Percentiles rank a stretch among this genome's conserved stretches.
These are phyloP conservation scores for Kalanchoe fedtschenkoi DNA, from an alignment of 164 flowering plant genomes.

Conservation along the genomic window DNA sequence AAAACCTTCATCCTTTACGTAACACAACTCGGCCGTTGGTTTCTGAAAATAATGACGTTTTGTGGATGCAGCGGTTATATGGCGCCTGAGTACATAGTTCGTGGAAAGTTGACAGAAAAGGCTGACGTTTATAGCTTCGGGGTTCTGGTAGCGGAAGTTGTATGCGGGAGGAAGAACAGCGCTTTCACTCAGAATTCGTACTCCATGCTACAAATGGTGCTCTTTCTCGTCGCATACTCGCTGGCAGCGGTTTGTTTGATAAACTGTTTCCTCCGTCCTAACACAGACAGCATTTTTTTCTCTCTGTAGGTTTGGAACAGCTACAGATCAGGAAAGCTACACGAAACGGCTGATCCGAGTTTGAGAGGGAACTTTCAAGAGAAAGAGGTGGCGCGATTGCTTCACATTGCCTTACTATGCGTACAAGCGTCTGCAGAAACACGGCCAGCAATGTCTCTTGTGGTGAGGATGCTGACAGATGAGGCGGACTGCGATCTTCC, in stretches of 20 bases:
- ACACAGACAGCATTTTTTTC: not conserved
- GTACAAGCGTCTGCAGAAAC: conserved; percentile 62
- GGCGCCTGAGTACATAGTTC: conserved; percentile 60
- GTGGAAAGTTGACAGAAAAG: conserved; percentile 59
- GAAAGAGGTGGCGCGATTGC: conserved; percentile 40
- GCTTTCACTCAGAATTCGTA: conserved; percentile 19
- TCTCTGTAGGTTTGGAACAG: conserved; percentile 53
- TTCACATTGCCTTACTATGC: conserved; percentile 66
- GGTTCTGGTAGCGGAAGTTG: conserved; percentile 48
- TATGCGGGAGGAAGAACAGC: conserved; percentile 32
- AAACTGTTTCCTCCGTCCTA: not conserved
- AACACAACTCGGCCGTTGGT: not conserved
- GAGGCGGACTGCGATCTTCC: conserved; percentile 27
- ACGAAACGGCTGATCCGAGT: conserved; percentile 47
- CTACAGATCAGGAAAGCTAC: conserved; percentile 26
- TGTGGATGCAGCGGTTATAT: conserved; percentile 44
- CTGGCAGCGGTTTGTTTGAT: not conserved
- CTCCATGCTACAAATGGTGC: conserved; percentile 40
- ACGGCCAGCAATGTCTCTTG: conserved; percentile 69
- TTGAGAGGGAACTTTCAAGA: conserved; percentile 31
- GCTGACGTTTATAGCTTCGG: conserved; percentile 76
- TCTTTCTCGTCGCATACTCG: not conserved
- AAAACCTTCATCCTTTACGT: not conserved
- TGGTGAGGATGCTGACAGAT: conserved; percentile 45
- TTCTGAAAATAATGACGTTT: not conserved